A percentile compares a stretch with the other conserved stretches of the same genome.
Evolutionary conservation across 768 basidiomycete species (phyloP).

Genomic region (Tricholoma saponaceum): DNA sequence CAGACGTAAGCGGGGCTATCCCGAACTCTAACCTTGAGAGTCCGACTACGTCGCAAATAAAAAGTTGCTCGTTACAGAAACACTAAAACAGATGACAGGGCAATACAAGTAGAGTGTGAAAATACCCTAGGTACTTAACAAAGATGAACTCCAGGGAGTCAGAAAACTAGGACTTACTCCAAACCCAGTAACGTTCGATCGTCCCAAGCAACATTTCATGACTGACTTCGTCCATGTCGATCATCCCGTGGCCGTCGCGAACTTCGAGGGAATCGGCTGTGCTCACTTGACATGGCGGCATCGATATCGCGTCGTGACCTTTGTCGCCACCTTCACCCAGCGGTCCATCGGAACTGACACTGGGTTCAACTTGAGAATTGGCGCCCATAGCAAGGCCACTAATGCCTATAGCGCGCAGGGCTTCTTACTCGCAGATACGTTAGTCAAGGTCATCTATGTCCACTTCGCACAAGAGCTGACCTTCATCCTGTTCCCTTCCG

Average conservation of each 20-base stretch:
- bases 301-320: background rate
- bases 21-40: background rate
- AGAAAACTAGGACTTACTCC: slow-evolving; percentile 12
- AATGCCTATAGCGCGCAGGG: background rate
- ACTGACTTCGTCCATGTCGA: slow-evolving; percentile 31
- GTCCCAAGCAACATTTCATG: slow-evolving; percentile 36
- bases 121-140: too few species aligned
- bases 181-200: slow-evolving; percentile 33
- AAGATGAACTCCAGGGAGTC: background rate
- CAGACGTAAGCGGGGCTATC: background rate
- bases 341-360: slow-evolving; percentile 13
- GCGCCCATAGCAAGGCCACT: slow-evolving; percentile 4
- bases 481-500: background rate
- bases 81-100: background rate
- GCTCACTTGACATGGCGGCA: background rate
- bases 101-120: background rate
- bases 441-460: slow-evolving; percentile 1
- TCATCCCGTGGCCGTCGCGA: slow-evolving; percentile 6
- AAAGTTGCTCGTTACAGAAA: background rate
- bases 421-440: background rate
- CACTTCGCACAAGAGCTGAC: background rate
- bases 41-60: background rate
- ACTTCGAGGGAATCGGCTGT: slow-evolving; percentile 4
- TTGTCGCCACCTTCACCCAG: slow-evolving; percentile 5
- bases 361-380: slow-evolving; percentile 2